Evolutionary conservation across 495 filamentous ascomycete genomes (phyloP).

Genomic region (Penicillium canariense): DNA sequence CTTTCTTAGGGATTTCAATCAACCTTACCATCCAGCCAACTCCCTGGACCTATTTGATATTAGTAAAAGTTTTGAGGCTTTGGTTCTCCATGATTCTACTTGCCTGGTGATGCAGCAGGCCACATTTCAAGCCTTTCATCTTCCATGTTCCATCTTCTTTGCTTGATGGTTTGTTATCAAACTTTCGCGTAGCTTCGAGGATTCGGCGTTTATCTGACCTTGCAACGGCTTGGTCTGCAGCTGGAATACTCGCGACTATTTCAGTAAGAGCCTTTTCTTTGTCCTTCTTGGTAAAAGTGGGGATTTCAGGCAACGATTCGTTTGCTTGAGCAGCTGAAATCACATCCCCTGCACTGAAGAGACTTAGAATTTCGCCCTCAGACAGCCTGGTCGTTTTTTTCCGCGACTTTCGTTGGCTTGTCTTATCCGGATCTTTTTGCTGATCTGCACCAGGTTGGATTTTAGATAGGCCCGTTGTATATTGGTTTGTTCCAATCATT

Average conservation of each 20-base stretch:
- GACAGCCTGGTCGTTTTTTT: background rate
- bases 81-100: background rate
- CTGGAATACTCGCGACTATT: background rate
- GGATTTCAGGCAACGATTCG: background rate
- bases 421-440: background rate
- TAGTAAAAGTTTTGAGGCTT: conserved; percentile 4
- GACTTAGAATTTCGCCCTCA: background rate
- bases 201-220: background rate
- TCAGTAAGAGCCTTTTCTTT: background rate
- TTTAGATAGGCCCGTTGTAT: background rate
- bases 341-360: background rate
- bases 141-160: conserved; percentile 45
- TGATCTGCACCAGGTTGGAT: background rate
- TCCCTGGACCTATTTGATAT: conserved; percentile 40
- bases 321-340: background rate
- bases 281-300: background rate
- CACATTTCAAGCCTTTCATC: conserved; percentile 45
- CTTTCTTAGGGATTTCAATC: background rate
- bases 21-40: conserved; percentile 52
- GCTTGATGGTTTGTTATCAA: conserved; percentile 18
- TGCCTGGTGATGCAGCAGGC: conserved; percentile 52
- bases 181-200: background rate
- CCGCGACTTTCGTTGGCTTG: background rate
- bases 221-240: background rate
- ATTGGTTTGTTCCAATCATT: background rate